Conservation (phyloP, 768 basidiomycete genomes). For the Candolleomyces efflorescens region DNA sequence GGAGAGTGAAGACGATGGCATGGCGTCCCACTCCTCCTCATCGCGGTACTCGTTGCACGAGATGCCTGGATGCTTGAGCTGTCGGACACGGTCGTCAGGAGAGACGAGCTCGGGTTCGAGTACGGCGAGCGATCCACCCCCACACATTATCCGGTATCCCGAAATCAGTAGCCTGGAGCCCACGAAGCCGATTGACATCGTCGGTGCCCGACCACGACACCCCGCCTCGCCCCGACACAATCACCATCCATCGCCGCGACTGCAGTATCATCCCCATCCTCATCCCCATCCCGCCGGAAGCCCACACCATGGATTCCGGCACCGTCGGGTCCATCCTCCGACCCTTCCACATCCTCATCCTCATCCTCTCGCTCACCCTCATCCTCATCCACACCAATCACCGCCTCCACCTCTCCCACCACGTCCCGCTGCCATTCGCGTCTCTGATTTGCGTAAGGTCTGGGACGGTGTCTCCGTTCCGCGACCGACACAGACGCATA, state of each 20-base stretch:
- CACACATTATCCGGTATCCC: slow-evolving; percentile 4
- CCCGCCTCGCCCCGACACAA: neutral
- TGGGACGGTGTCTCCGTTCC: neutral
- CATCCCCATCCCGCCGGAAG: neutral
- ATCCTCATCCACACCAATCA: neutral
- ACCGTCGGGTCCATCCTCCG: neutral
- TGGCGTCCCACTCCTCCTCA: slow-evolving; percentile 3
- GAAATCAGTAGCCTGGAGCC: neutral
- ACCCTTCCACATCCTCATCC: neutral
- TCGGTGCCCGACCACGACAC: slow-evolving; percentile 1
- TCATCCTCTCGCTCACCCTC: slow-evolving; percentile 1
- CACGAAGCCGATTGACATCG: slow-evolving; percentile 10
- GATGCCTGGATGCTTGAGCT: neutral
- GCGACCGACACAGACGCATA: neutral
- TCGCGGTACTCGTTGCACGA: slow-evolving; percentile 8
- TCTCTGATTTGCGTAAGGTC: neutral
- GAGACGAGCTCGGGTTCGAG: neutral
- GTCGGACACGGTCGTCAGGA: neutral
- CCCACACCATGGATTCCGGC: no score
- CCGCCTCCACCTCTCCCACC: neutral
- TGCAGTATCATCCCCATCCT: slow-evolving; percentile 7
- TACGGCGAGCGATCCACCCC: neutral
- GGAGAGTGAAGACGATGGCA: neutral
- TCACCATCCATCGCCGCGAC: neutral
- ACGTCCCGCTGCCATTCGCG: neutral